Conservation (phyloP, 345 rosid genomes). For the Moringa oleifera region DNA sequence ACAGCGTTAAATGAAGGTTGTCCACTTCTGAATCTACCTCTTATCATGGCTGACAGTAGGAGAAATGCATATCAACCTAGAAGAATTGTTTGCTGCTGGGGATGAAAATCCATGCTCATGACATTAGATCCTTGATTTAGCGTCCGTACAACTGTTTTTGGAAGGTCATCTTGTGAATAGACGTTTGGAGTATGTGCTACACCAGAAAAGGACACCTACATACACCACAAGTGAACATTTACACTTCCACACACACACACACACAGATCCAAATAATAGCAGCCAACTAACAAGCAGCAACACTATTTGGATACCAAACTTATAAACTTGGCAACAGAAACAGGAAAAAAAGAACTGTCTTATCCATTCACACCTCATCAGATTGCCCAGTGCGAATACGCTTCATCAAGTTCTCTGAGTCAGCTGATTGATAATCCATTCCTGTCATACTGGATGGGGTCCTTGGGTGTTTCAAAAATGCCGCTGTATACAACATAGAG, state of each 20-base stretch:
- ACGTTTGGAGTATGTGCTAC: constrained; percentile 42
- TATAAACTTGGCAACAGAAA: background rate
- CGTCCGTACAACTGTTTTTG: constrained; percentile 42
- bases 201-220: constrained; percentile 42
- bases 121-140: constrained; percentile 51
- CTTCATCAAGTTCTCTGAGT: constrained; percentile 70
- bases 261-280: background rate
- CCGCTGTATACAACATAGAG: constrained; percentile 36
- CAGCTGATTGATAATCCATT: constrained; percentile 72
- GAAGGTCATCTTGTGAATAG: constrained; percentile 51
- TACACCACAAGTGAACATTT: constrained; percentile 6
- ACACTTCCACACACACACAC: background rate
- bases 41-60: background rate
- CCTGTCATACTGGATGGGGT: constrained; percentile 46
- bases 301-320: background rate
- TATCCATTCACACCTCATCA: constrained; percentile 45
- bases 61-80: constrained; percentile 43
- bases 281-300: constrained; percentile 2
- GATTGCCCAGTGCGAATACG: constrained; percentile 57
- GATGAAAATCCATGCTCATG: constrained; percentile 80
- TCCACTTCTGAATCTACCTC: background rate
- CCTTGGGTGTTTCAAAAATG: constrained; percentile 64
- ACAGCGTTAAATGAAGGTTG: background rate
- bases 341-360: background rate
- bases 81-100: constrained; percentile 52